Evolutionary conservation across 148 eudicot genomes (phyloP).

Genomic region (Rhododendron henanense): DNA sequence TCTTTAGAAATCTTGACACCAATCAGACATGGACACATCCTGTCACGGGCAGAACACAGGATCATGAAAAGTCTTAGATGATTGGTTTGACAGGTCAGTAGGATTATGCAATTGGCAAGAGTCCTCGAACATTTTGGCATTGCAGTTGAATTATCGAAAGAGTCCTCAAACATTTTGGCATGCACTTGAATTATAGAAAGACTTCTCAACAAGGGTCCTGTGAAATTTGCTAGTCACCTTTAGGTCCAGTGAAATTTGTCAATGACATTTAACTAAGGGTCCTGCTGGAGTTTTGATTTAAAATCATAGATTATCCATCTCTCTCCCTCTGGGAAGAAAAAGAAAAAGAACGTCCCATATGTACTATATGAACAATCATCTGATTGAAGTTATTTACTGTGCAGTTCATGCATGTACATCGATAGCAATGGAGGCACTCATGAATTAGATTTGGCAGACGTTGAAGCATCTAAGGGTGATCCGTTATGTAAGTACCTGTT

Average conservation of each 20-base stretch:
- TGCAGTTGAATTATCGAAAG: neutral
- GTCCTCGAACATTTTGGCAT: neutral
- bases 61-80: neutral
- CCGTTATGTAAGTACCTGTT: conserved; percentile 54
- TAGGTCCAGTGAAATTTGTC: neutral
- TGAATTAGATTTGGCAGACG: conserved; percentile 56
- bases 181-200: neutral
- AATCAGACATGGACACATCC: neutral
- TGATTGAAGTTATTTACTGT: conserved; percentile 4
- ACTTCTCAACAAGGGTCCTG: neutral
- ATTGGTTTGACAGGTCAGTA: conserved; percentile 1
- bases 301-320: neutral
- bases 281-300: neutral
- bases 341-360: neutral
- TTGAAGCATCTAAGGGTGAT: conserved; percentile 62
- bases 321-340: neutral
- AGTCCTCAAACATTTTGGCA: neutral
- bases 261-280: neutral
- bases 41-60: neutral
- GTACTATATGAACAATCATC: neutral
- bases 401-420: conserved; percentile 68
- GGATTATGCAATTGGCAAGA: neutral
- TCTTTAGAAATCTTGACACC: neutral
- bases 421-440: conserved; percentile 54
- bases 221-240: neutral